Conservation (phyloP, 306 rosid genomes). For the Ceratonia siliqua region DNA sequence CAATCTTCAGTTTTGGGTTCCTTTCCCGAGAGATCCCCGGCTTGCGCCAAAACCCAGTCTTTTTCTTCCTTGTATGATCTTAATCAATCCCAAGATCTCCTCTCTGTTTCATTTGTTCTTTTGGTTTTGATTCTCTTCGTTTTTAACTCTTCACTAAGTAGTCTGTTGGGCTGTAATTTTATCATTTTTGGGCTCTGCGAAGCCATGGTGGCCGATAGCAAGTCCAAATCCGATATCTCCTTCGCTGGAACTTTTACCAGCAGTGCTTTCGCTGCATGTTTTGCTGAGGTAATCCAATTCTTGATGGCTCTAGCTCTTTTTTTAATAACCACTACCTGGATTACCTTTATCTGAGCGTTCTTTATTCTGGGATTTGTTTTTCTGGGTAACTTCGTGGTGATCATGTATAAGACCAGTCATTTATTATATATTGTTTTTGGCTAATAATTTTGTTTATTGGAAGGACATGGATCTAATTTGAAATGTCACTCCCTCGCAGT, state of each 20-base stretch:
- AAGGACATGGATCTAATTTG: constrained; percentile 1
- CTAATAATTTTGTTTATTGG: not conserved
- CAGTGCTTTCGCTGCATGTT: constrained; percentile 79
- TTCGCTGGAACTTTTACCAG: constrained; percentile 66
- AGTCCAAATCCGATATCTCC: constrained; percentile 64
- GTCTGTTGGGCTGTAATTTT: not conserved
- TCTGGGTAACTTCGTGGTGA: not conserved
- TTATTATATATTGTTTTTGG: not conserved
- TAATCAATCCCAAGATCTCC: constrained; percentile 1
- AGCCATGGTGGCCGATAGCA: constrained; percentile 65
- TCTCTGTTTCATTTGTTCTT: not conserved
- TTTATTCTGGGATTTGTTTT: constrained; percentile 11
- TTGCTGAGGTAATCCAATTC: constrained; percentile 60
- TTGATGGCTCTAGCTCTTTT: not conserved
- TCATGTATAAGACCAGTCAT: constrained; percentile 9
- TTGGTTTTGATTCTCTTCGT: not conserved
- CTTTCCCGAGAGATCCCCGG: constrained; percentile 14
- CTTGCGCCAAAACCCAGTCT: constrained; percentile 2
- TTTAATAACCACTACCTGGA: constrained; percentile 3
- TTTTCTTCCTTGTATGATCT: not conserved
- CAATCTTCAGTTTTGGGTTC: not conserved
- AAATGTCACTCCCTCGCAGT: not conserved
- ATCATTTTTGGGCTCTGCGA: not conserved
- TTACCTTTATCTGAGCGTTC: not conserved
- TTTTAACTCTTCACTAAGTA: not conserved